Percentiles rank a stretch among this genome's conserved stretches.
Conservation (phyloP, 2,329 filamentous ascomycete species). For the Calonectria pteridis region DNA sequence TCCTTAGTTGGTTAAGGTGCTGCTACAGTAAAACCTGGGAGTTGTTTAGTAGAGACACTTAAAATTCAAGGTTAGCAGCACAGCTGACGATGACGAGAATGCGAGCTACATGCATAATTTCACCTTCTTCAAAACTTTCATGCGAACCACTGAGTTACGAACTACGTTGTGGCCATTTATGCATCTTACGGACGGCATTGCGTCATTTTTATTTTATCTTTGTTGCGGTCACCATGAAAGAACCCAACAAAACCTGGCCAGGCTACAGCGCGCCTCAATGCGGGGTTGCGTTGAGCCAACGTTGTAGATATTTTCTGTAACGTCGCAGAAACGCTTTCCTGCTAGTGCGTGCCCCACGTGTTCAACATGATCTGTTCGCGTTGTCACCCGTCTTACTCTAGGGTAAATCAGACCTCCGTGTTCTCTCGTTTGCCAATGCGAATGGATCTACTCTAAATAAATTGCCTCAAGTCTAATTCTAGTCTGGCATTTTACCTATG, state of each 20-base stretch:
- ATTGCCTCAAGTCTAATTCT: neutral
- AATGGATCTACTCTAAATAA: neutral
- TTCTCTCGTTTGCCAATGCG: too few relatives aligned
- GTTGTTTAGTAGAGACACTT: neutral
- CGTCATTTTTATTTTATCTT: neutral
- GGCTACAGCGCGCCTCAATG: neutral
- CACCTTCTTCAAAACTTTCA: neutral
- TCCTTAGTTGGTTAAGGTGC: neutral
- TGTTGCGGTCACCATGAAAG: neutral
- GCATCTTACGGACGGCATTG: neutral
- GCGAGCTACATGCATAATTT: neutral
- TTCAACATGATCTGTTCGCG: neutral
- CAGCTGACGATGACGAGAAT: neutral
- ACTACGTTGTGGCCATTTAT: neutral
- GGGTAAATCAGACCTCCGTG: neutral
- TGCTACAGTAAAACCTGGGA: neutral
- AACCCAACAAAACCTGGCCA: neutral
- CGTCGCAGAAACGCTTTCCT: neutral
- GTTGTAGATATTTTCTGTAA: constrained; percentile 2
- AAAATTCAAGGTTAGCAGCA: neutral
- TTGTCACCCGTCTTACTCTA: neutral
- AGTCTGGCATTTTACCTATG: neutral
- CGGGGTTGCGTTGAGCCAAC: neutral
- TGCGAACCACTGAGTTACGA: neutral
- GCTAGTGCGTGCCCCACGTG: neutral